A percentile compares a stretch with the other conserved stretches of the same genome.
phyloP scores from a whole-genome alignment of 2,329 filamentous ascomycete species.

The Monilinia aucupariae region DNA sequence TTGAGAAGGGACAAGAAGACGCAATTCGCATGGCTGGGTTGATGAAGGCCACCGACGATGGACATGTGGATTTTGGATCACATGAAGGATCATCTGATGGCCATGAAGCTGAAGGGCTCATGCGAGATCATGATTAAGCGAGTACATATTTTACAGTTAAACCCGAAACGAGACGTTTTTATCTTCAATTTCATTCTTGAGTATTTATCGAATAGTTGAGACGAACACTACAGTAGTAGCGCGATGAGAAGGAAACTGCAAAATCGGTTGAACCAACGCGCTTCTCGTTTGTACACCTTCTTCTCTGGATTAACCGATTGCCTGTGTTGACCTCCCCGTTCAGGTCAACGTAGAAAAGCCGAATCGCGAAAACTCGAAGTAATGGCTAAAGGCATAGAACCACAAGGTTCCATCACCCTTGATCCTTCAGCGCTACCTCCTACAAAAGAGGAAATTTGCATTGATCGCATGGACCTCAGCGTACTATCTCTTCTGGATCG shows the following conservation, averaged over 20 bases:
- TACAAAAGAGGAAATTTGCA: constrained; percentile 2
- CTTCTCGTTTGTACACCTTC: constrained; percentile 26
- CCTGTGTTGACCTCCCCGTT: background rate
- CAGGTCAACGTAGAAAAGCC: constrained; percentile 8
- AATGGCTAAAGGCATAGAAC: background rate
- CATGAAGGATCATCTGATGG: constrained; percentile 15
- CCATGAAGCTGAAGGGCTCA: constrained; percentile 12
- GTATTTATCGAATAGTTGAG: background rate
- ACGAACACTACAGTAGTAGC: constrained; percentile 22
- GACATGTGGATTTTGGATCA: constrained; percentile 10
- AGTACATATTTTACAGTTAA: background rate
- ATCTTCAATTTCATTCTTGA: background rate
- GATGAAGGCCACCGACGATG: constrained; percentile 43
- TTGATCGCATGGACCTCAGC: constrained; percentile 6
- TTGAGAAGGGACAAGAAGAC: constrained; percentile 69
- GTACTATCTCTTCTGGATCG: background rate
- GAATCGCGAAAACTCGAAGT: background rate
- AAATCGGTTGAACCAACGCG: constrained; percentile 32
- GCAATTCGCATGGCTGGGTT: constrained; percentile 58
- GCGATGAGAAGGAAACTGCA: constrained; percentile 29
- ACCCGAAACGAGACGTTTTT: background rate
- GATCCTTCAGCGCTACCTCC: background rate
- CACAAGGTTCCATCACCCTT: background rate
- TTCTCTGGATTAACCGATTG: no score
- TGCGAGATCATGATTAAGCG: constrained; percentile 14